These are phyloP conservation scores for Lojkania enalia DNA, from an alignment of 2,329 filamentous ascomycete species.

Conservation along the genomic window DNA sequence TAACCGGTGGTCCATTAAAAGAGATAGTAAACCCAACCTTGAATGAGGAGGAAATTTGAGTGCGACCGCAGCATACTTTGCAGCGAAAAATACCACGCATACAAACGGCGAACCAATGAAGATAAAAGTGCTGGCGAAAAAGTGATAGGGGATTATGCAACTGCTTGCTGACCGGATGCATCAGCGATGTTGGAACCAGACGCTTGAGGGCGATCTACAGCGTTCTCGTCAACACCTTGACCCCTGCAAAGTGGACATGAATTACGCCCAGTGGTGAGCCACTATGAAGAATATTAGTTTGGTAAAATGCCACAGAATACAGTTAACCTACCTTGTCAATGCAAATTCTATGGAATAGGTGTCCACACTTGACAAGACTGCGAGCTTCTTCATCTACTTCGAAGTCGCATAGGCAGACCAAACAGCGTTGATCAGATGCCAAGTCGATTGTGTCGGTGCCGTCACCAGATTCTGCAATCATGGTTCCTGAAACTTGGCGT, in stretches of 20 bases:
- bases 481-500: conserved; percentile 41
- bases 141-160: conserved; percentile 2
- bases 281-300: conserved; percentile 49
- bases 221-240: conserved; percentile 59
- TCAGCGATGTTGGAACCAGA: conserved; percentile 3
- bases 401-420: conserved; percentile 70
- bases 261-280: conserved; percentile 69
- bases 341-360: conserved; percentile 69
- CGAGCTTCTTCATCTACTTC: conserved; percentile 64
- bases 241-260: conserved; percentile 65
- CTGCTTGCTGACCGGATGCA: neutral
- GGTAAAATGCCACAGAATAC: neutral
- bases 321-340: conserved; percentile 65
- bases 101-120: neutral
- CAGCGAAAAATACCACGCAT: neutral
- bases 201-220: conserved; percentile 18
- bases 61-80: neutral
- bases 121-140: conserved; percentile 1
- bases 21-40: no score
- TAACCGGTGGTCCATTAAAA: no score
- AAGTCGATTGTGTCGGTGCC: conserved; percentile 33
- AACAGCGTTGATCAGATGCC: conserved; percentile 56
- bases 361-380: conserved; percentile 64
- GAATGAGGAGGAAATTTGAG: no score
- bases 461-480: conserved; percentile 54